These are phyloP conservation scores for Suhomyces faveliae DNA, from an alignment of 805 yeast genomes.

Conservation along the genomic window DNA sequence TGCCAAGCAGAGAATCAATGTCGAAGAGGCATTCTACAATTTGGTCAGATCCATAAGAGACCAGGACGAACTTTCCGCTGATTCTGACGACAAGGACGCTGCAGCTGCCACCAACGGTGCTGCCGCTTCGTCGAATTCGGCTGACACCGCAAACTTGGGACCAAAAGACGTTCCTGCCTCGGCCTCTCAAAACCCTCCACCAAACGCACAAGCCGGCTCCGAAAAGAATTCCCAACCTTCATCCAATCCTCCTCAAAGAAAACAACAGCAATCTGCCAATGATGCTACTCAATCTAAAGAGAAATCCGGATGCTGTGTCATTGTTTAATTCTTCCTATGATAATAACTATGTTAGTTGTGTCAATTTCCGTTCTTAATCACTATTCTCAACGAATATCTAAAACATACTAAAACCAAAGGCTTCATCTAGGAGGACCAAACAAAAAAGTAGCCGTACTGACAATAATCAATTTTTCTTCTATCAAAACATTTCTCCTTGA, in stretches of 20 bases:
- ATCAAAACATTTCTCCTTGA: not conserved
- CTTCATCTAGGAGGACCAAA: not conserved
- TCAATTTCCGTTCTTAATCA: not conserved
- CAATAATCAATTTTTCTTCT: not conserved
- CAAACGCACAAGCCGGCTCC: not conserved
- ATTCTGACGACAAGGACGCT: conserved; percentile 3
- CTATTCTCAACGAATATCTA: not conserved
- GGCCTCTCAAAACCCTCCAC: not conserved
- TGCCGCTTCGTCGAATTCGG: not conserved
- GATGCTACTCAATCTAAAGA: conserved; percentile 24
- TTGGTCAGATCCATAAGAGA: conserved; percentile 57
- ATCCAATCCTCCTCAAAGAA: conserved; percentile 11
- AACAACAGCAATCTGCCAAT: conserved; percentile 8
- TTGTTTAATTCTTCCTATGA: conserved; percentile 19
- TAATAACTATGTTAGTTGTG: not conserved
- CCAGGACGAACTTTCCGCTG: conserved; percentile 10
- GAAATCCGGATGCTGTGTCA: conserved; percentile 37
- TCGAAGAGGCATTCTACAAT: conserved; percentile 77
- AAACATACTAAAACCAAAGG: not conserved
- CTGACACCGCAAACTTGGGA: not conserved
- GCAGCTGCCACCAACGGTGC: conserved; percentile 7
- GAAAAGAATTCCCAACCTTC: conserved; percentile 8
- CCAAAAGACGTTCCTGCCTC: not conserved
- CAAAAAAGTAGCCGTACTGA: not conserved
- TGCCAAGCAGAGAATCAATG: conserved; percentile 88